A percentile compares a stretch with the other conserved stretches of the same genome.
phyloP scores from a whole-genome alignment of 768 basidiomycete species.

The Paxillus rubicundulus region DNA sequence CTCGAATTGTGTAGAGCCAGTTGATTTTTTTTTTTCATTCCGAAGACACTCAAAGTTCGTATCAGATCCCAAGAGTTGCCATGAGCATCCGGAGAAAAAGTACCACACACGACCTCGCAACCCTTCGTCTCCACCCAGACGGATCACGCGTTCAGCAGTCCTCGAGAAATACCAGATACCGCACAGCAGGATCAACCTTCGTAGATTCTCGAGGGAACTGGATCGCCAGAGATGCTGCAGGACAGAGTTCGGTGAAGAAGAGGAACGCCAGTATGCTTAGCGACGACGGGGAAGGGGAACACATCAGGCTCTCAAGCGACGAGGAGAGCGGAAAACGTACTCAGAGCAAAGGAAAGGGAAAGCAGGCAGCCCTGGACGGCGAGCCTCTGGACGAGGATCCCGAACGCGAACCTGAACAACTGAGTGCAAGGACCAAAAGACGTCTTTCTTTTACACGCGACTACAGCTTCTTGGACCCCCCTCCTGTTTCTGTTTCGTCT shows the following conservation, averaged over 20 bases:
- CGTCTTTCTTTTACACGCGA: slow-evolving; percentile 47
- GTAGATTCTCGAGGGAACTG: slow-evolving; percentile 57
- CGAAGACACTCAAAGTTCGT: neutral
- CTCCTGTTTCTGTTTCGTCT: slow-evolving; percentile 11
- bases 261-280: slow-evolving; percentile 19
- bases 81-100: slow-evolving; percentile 39
- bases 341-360: slow-evolving; percentile 20
- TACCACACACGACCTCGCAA: slow-evolving; percentile 64
- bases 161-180: slow-evolving; percentile 33
- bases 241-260: slow-evolving; percentile 40
- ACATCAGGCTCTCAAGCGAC: slow-evolving; percentile 20
- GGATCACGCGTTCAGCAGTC: slow-evolving; percentile 56
- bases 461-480: slow-evolving; percentile 52
- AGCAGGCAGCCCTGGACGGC: slow-evolving; percentile 21
- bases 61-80: neutral
- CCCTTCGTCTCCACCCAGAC: slow-evolving; percentile 63
- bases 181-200: slow-evolving; percentile 36
- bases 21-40: neutral
- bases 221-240: slow-evolving; percentile 67
- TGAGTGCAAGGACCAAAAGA: slow-evolving; percentile 33
- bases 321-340: slow-evolving; percentile 17
- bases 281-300: slow-evolving; percentile 26
- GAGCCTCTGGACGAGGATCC: slow-evolving; percentile 5
- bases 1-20: no score
- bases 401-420: slow-evolving; percentile 9